Evolutionary conservation across 306 rosid species (phyloP), one percentile per base, ranked within the genome.

Genomic region (Begonia fuchsioides): DNA sequence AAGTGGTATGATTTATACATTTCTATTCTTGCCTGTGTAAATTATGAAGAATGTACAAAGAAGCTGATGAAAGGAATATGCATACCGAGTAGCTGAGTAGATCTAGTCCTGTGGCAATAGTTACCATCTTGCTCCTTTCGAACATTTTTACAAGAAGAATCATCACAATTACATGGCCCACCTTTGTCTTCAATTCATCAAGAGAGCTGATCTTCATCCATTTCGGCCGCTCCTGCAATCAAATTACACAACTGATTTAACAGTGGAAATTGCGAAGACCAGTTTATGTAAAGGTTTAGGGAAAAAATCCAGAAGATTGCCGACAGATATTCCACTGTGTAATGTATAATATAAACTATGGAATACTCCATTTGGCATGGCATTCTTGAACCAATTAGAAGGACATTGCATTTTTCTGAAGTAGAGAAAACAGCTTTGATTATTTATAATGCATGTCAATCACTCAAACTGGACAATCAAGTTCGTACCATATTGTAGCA

Each of bases 71-170:
- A 13, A 90, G 54, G 72, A 90, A 90, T 57, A 90, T 90, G 60
- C 97, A 90, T 10, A 90, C 57, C 13, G 97, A 76, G 51, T 90
- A 90, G 46, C 94, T 74, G 2, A 84, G 79, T 39, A 90, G 78
- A 75, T 90, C 97, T 51, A 71, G 1, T 41, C 93, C 97, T 5
- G 93, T 84, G 43, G 86, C 62, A 39, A 88, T 88, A 19, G 65
- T 46, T 44, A 88, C 97, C 97, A 88, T 81, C 72, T 81, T 84
- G 82, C 95, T 88, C 68, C 97, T 74, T 82, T 90, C 97, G 60
- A 88, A 88, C 97, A 88, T 88, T 73, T 84, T 90, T 10, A 84
- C 95, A 11, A 90, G 74, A 58, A 90, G 92, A 79, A 90, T 90
- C 97, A 90, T 84, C 13, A 90, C 97, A 54, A 84, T 84, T 11